A percentile compares a stretch with the other conserved stretches of the same genome.
Evolutionary conservation across 1,284 basidiomycete genomes (phyloP).

Genomic region (Heimioporus punctisporus): DNA sequence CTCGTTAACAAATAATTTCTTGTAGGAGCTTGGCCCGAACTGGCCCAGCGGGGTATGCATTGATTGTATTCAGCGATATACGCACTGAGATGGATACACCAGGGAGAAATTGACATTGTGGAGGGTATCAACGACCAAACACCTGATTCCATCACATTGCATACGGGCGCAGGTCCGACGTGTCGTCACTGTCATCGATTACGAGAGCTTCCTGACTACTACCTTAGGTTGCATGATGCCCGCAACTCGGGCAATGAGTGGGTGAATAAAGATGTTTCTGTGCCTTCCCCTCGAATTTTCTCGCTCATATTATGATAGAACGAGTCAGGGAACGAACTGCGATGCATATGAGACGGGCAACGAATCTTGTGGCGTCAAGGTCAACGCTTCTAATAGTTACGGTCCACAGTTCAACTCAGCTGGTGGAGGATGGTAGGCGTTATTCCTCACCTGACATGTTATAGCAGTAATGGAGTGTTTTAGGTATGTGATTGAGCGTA

Average conservation of each 20-base stretch:
- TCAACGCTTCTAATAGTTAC: constrained; percentile 48
- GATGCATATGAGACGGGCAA: constrained; percentile 57
- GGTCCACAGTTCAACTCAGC: constrained; percentile 62
- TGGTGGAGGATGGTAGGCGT: constrained; percentile 57
- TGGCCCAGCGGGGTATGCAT: constrained; percentile 24
- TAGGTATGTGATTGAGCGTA: constrained; percentile 33
- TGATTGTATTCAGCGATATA: too few species aligned
- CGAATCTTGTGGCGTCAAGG: constrained; percentile 64
- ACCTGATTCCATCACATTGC: constrained; percentile 63
- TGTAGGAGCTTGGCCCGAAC: constrained; percentile 24
- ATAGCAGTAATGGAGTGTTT: neutral
- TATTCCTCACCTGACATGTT: neutral
- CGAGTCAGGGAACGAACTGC: constrained; percentile 50
- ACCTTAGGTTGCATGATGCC: constrained; percentile 64
- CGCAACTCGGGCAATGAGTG: constrained; percentile 43
- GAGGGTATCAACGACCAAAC: constrained; percentile 66
- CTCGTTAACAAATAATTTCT: neutral
- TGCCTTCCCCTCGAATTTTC: neutral
- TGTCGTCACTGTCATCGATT: neutral
- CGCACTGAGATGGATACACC: neutral
- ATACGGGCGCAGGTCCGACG: constrained; percentile 45
- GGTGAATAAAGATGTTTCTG: constrained; percentile 38
- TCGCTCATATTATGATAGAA: constrained; percentile 32
- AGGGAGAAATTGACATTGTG: constrained; percentile 67
- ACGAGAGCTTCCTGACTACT: constrained; percentile 2